Percentiles rank a stretch among this genome's conserved stretches.
Conservation (phyloP, 768 basidiomycete species). For the Brasilioporus rufonigricans region DNA sequence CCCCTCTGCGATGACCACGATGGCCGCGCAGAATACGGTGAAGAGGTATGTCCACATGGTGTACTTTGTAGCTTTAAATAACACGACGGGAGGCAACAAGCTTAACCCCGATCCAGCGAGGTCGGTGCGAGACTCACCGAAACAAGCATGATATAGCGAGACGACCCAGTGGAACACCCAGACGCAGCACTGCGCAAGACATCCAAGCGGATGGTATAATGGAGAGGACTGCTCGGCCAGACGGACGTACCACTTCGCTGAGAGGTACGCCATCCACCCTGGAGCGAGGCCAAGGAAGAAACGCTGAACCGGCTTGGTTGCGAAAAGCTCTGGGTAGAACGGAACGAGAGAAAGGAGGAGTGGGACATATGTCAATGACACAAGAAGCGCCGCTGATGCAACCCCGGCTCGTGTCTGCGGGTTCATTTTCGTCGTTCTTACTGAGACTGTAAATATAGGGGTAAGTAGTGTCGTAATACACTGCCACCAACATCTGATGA, state of each 20-base stretch:
- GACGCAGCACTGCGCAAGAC: conserved; percentile 22
- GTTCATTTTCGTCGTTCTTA: conserved; percentile 6
- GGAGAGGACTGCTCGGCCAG: conserved; percentile 19
- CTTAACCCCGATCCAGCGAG: neutral
- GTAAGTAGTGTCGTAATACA: neutral
- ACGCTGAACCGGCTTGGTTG: conserved; percentile 7
- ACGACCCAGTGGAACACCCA: conserved; percentile 27
- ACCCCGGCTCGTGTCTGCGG: neutral
- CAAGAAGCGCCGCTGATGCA: conserved; percentile 9
- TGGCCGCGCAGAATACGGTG: conserved; percentile 18
- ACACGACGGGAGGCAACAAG: neutral
- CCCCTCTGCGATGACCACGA: conserved; percentile 15
- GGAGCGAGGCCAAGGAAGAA: conserved; percentile 25
- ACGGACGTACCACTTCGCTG: conserved; percentile 21
- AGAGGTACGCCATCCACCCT: conserved; percentile 19
- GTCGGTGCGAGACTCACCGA: conserved; percentile 7
- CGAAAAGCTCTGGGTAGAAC: conserved; percentile 8
- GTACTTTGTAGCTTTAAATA: conserved; percentile 12
- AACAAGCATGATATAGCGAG: conserved; percentile 18
- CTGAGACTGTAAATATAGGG: neutral
- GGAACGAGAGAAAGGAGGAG: conserved; percentile 18
- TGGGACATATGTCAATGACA: conserved; percentile 11
- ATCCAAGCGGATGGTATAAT: conserved; percentile 24
- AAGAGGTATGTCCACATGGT: conserved; percentile 12
- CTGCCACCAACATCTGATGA: conserved; percentile 2